Base-by-base conservation (phyloP, 768 basidiomycete genomes). In the Boletus rex-veris region DNA sequence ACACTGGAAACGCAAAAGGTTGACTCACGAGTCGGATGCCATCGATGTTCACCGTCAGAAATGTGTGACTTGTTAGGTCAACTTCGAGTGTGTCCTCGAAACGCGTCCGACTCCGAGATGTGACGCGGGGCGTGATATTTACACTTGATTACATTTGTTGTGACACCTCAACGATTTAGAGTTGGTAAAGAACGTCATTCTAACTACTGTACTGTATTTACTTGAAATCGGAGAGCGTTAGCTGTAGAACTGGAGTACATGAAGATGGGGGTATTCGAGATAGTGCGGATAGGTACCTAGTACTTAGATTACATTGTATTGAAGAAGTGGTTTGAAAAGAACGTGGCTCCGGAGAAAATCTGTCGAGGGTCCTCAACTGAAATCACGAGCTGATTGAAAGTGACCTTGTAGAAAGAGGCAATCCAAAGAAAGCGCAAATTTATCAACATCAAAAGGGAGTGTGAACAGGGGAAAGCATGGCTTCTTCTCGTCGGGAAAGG, bases 241-340 rank as follows among this genome's bases (percentile, higher is more conserved):
- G 21, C 35, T 28, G 37, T 38, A 4, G 24, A 36, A 37, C 7
- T 42, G 38, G 5, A 41, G 47, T 57, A 57, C 63, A 61, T 37
- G 43, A 48, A 30, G 19, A n/a, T 24, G 33, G 48, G 26, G 55
- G 62, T 61, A 66, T 59, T 58, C 55, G 50, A 62, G 45, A 44
- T 52, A 54, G 48, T 52, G 52, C 12, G 21, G 37, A 35, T 55
- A 58, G 36, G 37, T 57, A 52, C 51, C 33, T 47, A 43, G 39
- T 16, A 61, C n/a, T 44, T 57, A 67, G 39, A 60, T 65, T 68
- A 68, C 68, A 67, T 39, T 31, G 45, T 21, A 45, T 19, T 1
- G 5, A 31, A 33, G 14, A 21, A 36, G 16, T 41, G 3, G 40
- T 24, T 46, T 7, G 42, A 42, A 52, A 54, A 18, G 45, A 55